A percentile compares a stretch with the other conserved stretches of the same genome.
Evolutionary conservation across 192 early-diverging fungal genomes (phyloP).

Genomic region (Phycomyces blakesleeanus): DNA sequence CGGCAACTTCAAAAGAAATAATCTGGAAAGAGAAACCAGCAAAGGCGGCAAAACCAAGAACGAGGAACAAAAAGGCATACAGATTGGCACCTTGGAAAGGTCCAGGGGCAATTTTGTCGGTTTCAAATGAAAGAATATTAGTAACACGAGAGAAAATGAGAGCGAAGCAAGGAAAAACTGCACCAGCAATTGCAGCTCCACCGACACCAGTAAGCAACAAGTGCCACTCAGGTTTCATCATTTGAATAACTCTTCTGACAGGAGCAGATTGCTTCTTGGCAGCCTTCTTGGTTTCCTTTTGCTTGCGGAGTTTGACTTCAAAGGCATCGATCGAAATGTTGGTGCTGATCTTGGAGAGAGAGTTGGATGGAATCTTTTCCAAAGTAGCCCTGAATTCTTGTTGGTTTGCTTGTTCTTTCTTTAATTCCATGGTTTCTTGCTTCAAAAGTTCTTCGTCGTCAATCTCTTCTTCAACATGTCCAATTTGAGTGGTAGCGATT

Average conservation of each 20-base stretch:
- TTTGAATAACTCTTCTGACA: slow-evolving; percentile 43
- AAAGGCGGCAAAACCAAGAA: slow-evolving; percentile 25
- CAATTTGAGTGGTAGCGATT: slow-evolving; percentile 43
- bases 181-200: slow-evolving; percentile 66
- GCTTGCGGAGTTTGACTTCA: slow-evolving; percentile 29
- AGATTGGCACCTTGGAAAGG: slow-evolving; percentile 29
- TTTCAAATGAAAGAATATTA: slow-evolving; percentile 32
- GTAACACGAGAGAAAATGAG: slow-evolving; percentile 47
- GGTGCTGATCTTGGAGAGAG: slow-evolving; percentile 17
- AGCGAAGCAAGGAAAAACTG: slow-evolving; percentile 76
- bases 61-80: slow-evolving; percentile 29
- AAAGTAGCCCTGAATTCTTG: neutral
- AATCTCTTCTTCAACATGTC: slow-evolving; percentile 27
- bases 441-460: slow-evolving; percentile 20
- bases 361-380: neutral
- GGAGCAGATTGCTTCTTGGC: slow-evolving; percentile 50
- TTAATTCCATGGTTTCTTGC: slow-evolving; percentile 2
- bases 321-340: slow-evolving; percentile 24
- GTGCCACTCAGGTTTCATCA: slow-evolving; percentile 53
- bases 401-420: neutral
- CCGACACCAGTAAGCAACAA: slow-evolving; percentile 54
- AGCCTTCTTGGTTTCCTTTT: slow-evolving; percentile 35
- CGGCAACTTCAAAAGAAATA: slow-evolving; percentile 25
- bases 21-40: slow-evolving; percentile 8
- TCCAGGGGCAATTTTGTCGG: slow-evolving; percentile 17